Conservation (phyloP, 176 grass and related monocot species). For the maize (Zea mays) region DNA sequence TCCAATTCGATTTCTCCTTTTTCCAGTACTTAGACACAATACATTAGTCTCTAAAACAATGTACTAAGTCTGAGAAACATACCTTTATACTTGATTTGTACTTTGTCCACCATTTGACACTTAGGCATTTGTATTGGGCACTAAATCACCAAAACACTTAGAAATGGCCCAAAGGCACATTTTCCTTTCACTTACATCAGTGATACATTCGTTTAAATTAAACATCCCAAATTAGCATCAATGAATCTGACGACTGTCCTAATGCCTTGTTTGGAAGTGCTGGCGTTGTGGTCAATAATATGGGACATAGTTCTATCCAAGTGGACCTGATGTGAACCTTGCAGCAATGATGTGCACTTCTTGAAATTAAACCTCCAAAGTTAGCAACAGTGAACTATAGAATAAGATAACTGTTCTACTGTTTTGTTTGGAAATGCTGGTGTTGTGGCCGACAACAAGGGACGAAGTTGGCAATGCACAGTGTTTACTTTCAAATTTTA, state of each 20-base stretch:
- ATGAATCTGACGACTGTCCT: not conserved
- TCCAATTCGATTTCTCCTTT: no score
- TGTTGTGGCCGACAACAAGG: not conserved
- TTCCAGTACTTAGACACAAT: no score
- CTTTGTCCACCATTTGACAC: no score
- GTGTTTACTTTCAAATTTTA: slow-evolving; percentile 2
- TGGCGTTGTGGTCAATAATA: slow-evolving; percentile 9
- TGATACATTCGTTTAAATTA: slow-evolving; percentile 5
- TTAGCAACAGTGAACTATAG: not conserved
- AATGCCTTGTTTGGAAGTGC: not conserved
- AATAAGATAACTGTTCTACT: not conserved
- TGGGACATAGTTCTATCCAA: not conserved
- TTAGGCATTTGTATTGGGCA: no score
- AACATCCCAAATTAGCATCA: not conserved
- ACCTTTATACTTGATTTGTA: no score
- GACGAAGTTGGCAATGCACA: not conserved
- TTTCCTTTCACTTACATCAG: no score
- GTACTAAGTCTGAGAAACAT: no score
- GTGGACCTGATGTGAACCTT: not conserved
- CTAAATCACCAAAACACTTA: no score
- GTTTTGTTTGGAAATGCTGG: not conserved
- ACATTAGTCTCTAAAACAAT: no score
- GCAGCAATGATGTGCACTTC: not conserved
- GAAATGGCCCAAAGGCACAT: no score
- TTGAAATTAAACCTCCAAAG: not conserved